A percentile compares a stretch with the other conserved stretches of the same genome.
Evolutionary conservation across 2,329 filamentous ascomycete species (phyloP).

Genomic region (Penicillium occitanis): DNA sequence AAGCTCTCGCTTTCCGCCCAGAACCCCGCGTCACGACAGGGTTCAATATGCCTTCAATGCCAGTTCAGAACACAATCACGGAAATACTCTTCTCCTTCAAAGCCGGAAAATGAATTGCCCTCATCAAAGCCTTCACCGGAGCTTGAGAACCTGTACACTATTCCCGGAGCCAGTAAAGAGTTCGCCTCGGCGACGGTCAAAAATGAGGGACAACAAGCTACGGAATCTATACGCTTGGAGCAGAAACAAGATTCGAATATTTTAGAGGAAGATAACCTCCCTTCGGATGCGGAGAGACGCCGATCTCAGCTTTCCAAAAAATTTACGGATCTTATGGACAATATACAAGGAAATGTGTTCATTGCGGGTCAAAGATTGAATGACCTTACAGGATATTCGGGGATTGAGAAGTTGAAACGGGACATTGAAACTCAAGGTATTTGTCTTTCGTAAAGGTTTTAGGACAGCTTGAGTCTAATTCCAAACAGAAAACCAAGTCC

Average conservation of each 20-base stretch:
- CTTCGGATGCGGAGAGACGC: constrained; percentile 43
- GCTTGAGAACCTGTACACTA: constrained; percentile 1
- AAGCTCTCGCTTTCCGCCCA: constrained; percentile 26
- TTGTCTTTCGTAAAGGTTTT: constrained; percentile 17
- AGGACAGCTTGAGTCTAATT: neutral
- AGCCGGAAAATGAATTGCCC: constrained; percentile 25
- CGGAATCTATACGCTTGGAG: neutral
- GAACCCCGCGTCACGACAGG: constrained; percentile 28
- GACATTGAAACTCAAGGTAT: constrained; percentile 69
- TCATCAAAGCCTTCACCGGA: neutral
- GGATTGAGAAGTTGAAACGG: constrained; percentile 80
- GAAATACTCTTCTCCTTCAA: constrained; percentile 32
- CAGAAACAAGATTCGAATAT: neutral
- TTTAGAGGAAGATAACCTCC: constrained; percentile 25
- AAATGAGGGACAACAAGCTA: neutral
- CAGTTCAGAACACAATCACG: constrained; percentile 38
- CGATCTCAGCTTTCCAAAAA: constrained; percentile 60
- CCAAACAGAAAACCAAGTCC: constrained; percentile 53
- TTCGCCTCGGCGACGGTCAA: constrained; percentile 6
- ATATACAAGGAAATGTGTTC: constrained; percentile 79
- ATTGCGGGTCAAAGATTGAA: constrained; percentile 86
- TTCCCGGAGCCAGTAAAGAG: neutral
- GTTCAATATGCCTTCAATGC: constrained; percentile 47
- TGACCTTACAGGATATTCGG: constrained; percentile 88
- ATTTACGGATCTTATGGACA: constrained; percentile 79